Evolutionary conservation across 129 eudicot species (phyloP).

Genomic region (Escallonia herrerae): DNA sequence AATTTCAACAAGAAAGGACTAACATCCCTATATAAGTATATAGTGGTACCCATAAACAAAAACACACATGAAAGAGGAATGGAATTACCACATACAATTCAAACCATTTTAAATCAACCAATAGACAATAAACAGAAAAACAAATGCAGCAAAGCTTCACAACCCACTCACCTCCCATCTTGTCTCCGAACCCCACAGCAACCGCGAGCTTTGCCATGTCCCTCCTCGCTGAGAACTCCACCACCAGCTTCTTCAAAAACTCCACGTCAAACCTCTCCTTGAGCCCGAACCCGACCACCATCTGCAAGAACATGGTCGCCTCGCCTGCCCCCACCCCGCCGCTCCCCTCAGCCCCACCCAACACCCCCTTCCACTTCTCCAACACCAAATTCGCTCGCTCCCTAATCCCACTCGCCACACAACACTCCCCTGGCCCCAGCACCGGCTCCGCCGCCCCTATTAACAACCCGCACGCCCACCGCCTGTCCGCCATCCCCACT

Average conservation of each 20-base stretch:
- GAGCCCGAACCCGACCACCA: conserved; percentile 49
- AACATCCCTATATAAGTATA: no score
- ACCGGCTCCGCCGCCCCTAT: conserved; percentile 28
- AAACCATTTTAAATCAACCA: no score
- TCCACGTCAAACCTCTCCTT: conserved; percentile 33
- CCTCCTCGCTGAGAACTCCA: conserved; percentile 40
- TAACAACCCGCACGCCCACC: conserved; percentile 47
- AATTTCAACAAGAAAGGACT: no score
- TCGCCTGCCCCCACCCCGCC: conserved; percentile 50
- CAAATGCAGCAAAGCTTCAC: no score
- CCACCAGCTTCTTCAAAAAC: conserved; percentile 37
- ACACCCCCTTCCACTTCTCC: conserved; percentile 48
- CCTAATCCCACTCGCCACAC: conserved; percentile 11
- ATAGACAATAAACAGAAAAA: no score
- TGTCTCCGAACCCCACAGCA: conserved; percentile 36
- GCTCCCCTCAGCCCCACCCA: conserved; percentile 36
- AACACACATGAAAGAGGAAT: no score
- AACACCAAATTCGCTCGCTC: conserved; percentile 32
- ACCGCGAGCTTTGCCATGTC: conserved; percentile 52
- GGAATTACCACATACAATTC: no score
- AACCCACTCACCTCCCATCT: conserved; percentile 31
- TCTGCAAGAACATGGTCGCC: conserved; percentile 45
- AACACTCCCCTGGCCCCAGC: not conserved
- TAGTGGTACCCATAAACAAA: no score
- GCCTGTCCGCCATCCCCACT: conserved; percentile 41